Base-by-base conservation (phyloP, 345 rosid species). In the Linum lewisii region DNA sequence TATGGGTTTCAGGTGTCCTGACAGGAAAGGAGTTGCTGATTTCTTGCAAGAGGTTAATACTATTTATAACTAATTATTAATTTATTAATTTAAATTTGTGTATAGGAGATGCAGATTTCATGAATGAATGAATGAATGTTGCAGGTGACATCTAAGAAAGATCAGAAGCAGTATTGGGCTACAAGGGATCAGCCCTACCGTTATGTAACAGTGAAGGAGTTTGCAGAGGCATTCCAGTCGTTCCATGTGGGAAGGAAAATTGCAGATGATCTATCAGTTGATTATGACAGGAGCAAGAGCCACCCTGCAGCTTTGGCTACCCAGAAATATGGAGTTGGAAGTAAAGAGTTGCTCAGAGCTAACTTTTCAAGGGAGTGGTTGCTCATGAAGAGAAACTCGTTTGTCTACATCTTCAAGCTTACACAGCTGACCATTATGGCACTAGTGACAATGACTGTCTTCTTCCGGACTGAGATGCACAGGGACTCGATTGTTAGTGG, bases 311-410 rank as follows among this genome's bases (percentile, higher is more conserved):
- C 53, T 50, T 21, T 50, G 53, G 22, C 53, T 21, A 50, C 19
- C 19, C 11, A n/a, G 53, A 50, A 50, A 21, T 50, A 50, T 21
- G 53, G 53, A 18, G 18, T 50, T 21, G 53, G 53, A 50, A 50
- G 22, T 8, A 50, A 21, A 19, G 53, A 50, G 9, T 21, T 50
- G 53, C 22, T 21, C 22, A 50, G 16, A 50, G 53, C 53, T 16
- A 18, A 21, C 53, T 18, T 50, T 1, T n/a, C 53, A 1, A 50
- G 53, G 22, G 53, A 50, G 22, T 21, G 11, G 2, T 21, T 50
- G 53, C 53, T 50, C 21, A 50, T 50, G 53, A 50, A 50, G 20
- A 50, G 53, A 50, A 50, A 50, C 22, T n/a, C 53, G 6, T 50
- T 50, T 14, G 53, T 50, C 22, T 50, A 50, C 16, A 16, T 50